phyloP scores from a whole-genome alignment of 768 basidiomycete species.

The Lentinula sp. region DNA sequence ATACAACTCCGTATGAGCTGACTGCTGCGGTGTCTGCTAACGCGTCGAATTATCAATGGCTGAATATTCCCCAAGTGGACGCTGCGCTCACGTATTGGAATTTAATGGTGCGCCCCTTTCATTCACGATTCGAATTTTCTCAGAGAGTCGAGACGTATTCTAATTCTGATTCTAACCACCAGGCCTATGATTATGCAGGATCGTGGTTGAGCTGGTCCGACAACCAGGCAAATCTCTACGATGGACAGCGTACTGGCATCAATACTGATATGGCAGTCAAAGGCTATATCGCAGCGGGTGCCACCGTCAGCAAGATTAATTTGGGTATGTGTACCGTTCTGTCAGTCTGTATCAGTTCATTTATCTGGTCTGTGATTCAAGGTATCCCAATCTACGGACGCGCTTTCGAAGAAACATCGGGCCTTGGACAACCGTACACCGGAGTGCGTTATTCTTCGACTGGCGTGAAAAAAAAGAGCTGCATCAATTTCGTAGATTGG shows the following conservation, averaged over 20 bases:
- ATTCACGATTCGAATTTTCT: not conserved
- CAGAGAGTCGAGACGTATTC: not conserved
- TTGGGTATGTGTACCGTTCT: slow-evolving; percentile 37
- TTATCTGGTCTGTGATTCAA: slow-evolving; percentile 10
- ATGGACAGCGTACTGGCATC: slow-evolving; percentile 53
- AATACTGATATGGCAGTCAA: slow-evolving; percentile 64
- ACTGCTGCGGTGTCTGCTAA: slow-evolving; percentile 66
- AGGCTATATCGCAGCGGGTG: slow-evolving; percentile 55
- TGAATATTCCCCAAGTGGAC: slow-evolving; percentile 61
- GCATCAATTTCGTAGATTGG: slow-evolving; percentile 42
- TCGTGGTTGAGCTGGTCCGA: slow-evolving; percentile 62
- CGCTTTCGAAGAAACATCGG: slow-evolving; percentile 65
- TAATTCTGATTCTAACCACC: not conserved
- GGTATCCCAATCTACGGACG: slow-evolving; percentile 81
- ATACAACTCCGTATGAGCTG: slow-evolving; percentile 51
- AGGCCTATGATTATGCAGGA: slow-evolving; percentile 76
- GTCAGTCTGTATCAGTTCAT: not conserved
- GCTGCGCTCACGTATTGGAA: slow-evolving; percentile 71
- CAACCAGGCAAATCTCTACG: slow-evolving; percentile 63
- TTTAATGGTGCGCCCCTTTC: slow-evolving; percentile 51
- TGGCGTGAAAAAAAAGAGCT: not conserved
- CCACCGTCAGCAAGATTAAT: slow-evolving; percentile 58
- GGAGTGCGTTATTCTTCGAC: slow-evolving; percentile 37
- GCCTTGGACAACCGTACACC: slow-evolving; percentile 61
- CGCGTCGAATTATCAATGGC: slow-evolving; percentile 46